Evolutionary conservation across 441 rosid species (phyloP), one percentile per base, ranked within the genome.

Genomic region (Dalechampia spathulata): DNA sequence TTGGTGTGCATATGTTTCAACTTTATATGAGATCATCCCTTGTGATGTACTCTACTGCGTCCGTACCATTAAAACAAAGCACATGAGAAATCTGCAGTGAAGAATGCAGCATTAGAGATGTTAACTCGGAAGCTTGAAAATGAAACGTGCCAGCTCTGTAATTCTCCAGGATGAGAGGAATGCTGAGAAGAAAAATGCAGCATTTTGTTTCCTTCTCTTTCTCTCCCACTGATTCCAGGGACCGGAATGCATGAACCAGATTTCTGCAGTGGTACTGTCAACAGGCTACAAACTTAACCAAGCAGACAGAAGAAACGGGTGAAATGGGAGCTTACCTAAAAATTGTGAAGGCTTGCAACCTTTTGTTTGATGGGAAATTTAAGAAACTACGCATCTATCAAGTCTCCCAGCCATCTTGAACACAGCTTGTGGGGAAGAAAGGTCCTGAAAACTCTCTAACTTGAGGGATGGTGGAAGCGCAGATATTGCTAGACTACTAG

Each of bases 1-100:
- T 88, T 88, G 83, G 96, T 77, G 85, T 92, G 95, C 72, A 63
- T 42, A 38, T 65, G 30, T 27, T 22, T 32, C 14, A 41, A 7
- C 37, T 32, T 54, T 51, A 4, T 32, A 26, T 42, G 34, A 4
- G 8, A 6, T 37, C 36, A 42, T 50, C 28, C 40, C 12, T 51
- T 26, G n/a, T 64, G 58, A n/a, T 57, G 58, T 54, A 28, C 12
- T 17, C 30, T 51, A 26, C 41, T 28, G 5, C 25, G 8, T 38
- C 6, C 20, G 5, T 17, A 30, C 52, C 26, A 49, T 38, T 32
- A 28, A 58, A n/a, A 26, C 26, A 23, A 22, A 16, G 16, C 17
- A 36, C 13, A 36, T 12, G 23, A 27, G 49, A 46, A 41, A 52
- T 62, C 25, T 34, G 53, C 67, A 34, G 51, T 64, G 56, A 56